Conservation (phyloP, 2,329 filamentous ascomycete genomes). For the Colletotrichum sp. region DNA sequence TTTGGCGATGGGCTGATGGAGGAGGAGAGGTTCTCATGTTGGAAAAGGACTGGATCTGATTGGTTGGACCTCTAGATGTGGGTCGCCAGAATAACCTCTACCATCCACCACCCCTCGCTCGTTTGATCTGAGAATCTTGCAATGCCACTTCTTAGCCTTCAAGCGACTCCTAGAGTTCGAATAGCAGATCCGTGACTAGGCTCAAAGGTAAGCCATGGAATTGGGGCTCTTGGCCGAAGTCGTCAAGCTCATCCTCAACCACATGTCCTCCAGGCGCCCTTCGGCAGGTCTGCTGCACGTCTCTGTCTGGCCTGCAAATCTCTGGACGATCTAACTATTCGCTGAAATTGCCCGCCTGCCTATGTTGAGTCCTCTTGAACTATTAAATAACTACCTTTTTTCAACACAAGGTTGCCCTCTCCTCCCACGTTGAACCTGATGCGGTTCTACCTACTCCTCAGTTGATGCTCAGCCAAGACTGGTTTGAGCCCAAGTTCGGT, state of each 20-base stretch:
- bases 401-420: neutral
- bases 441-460: slow-evolving; percentile 22
- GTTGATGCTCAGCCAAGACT: slow-evolving; percentile 38
- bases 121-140: neutral
- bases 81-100: neutral
- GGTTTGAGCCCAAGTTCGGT: slow-evolving; percentile 38
- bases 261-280: slow-evolving; percentile 34
- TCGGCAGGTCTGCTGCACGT: neutral
- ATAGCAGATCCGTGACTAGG: neutral
- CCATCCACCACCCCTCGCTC: neutral
- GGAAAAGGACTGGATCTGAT: neutral
- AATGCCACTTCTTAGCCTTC: neutral
- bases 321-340: neutral
- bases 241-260: slow-evolving; percentile 44
- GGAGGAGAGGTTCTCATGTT: neutral
- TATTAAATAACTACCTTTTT: neutral
- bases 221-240: slow-evolving; percentile 39
- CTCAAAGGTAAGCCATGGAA: neutral
- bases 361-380: neutral
- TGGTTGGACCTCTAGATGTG: neutral
- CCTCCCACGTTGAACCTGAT: neutral
- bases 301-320: neutral
- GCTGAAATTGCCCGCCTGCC: neutral
- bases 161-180: neutral
- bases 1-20: neutral